phyloP scores from a whole-genome alignment of 164 flowering plant species.

The Tetrastigma voinierianum region DNA sequence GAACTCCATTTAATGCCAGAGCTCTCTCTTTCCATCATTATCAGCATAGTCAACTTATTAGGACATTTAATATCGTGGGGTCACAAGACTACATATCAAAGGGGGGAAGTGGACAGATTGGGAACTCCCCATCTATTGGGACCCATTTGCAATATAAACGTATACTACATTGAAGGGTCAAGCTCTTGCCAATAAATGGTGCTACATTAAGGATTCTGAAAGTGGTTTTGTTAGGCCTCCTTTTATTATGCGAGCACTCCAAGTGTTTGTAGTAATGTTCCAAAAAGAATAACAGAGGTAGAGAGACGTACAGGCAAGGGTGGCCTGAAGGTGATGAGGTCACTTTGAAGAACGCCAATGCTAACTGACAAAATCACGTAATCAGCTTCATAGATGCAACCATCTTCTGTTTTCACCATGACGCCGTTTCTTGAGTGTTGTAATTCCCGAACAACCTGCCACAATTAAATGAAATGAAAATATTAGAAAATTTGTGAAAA shows the following conservation, averaged over 20 bases:
- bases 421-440: constrained; percentile 82
- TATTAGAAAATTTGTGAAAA: background rate
- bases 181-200: background rate
- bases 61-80: constrained; percentile 16
- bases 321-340: constrained; percentile 75
- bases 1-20: constrained; percentile 9
- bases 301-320: constrained; percentile 70
- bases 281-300: constrained; percentile 4
- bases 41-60: constrained; percentile 9
- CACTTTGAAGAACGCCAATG: constrained; percentile 90
- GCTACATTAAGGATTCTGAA: background rate
- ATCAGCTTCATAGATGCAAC: constrained; percentile 63
- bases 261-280: background rate
- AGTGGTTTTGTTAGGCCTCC: too few relatives aligned
- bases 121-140: constrained; percentile 4
- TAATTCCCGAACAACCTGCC: constrained; percentile 88
- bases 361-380: constrained; percentile 82
- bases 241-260: too few relatives aligned
- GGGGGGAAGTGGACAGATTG: background rate
- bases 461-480: constrained; percentile 20
- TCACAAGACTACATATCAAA: constrained; percentile 5
- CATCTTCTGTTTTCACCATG: constrained; percentile 77
- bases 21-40: constrained; percentile 5
- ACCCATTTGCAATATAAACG: constrained; percentile 1
- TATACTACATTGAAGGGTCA: constrained; percentile 5